Evolutionary conservation across 2,329 filamentous ascomycete species (phyloP).

Genomic region (Penicillium decumbens): DNA sequence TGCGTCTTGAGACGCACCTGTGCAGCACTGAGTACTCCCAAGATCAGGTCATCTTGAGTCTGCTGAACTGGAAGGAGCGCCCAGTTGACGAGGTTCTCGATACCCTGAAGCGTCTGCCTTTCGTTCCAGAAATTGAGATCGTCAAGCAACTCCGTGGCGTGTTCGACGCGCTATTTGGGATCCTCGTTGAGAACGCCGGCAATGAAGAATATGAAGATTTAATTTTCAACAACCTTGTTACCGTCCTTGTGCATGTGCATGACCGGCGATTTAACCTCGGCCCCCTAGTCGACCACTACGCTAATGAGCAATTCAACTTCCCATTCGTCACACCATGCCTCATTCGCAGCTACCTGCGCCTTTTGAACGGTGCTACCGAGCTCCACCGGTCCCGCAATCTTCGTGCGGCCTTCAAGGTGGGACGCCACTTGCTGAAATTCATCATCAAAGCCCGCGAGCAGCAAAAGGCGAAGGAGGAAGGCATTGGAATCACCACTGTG

Average conservation of each 20-base stretch:
- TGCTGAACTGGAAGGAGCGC: conserved; percentile 81
- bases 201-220: conserved; percentile 90
- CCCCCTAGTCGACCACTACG: conserved; percentile 86
- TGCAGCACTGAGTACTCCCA: conserved; percentile 95
- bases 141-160: conserved; percentile 90
- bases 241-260: conserved; percentile 89
- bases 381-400: conserved; percentile 77
- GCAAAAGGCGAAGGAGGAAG: conserved; percentile 82
- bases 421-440: conserved; percentile 87
- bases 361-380: conserved; percentile 78
- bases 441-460: conserved; percentile 84
- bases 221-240: conserved; percentile 83
- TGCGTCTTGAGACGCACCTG: conserved; percentile 76
- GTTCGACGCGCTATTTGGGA: conserved; percentile 84
- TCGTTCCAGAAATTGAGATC: conserved; percentile 95
- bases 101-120: conserved; percentile 76
- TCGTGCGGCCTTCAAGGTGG: conserved; percentile 90
- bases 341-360: conserved; percentile 76
- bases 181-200: conserved; percentile 84
- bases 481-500: conserved; percentile 72
- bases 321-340: conserved; percentile 87
- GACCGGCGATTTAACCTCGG: conserved; percentile 89
- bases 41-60: conserved; percentile 75
- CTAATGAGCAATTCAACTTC: conserved; percentile 83
- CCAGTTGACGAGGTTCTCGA: conserved; percentile 66